phyloP scores from a whole-genome alignment of 257 asterid species.

The Solanum sparsipilum region DNA sequence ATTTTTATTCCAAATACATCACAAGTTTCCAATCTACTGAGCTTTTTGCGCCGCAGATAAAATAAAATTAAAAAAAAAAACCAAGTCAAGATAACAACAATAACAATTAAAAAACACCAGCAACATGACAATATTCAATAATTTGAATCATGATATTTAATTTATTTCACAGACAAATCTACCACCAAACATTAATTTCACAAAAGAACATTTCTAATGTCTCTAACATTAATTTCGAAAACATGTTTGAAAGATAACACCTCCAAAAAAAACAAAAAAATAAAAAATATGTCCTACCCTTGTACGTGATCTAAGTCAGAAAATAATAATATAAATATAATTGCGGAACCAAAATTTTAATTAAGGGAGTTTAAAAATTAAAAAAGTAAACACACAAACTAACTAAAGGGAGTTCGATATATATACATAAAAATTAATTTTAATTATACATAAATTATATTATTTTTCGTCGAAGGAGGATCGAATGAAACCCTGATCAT shows the following conservation, averaged over 20 bases:
- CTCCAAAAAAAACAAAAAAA: not conserved
- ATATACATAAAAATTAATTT: too few species aligned
- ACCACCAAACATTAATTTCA: conserved; percentile 1
- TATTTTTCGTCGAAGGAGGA: accelerated
- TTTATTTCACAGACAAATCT: not conserved
- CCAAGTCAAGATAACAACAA: not conserved
- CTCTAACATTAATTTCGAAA: not conserved
- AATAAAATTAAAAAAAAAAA: not conserved
- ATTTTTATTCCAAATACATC: not conserved
- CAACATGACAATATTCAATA: not conserved
- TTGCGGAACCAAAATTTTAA: too few species aligned
- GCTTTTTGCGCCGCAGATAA: not conserved
- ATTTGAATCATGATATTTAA: not conserved
- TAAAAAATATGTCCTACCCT: not conserved
- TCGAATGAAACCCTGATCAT: too few species aligned
- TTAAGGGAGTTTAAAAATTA: too few species aligned
- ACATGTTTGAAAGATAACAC: conserved; percentile 4
- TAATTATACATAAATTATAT: too few species aligned
- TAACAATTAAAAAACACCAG: not conserved
- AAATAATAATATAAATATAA: not conserved
- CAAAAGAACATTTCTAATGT: not conserved
- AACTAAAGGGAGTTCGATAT: too few species aligned
- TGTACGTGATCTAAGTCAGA: not conserved
- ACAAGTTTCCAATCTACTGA: not conserved
- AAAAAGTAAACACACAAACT: too few species aligned